Base-by-base conservation (phyloP, 768 basidiomycete species). In the Xerocomellus chrysenteron region DNA sequence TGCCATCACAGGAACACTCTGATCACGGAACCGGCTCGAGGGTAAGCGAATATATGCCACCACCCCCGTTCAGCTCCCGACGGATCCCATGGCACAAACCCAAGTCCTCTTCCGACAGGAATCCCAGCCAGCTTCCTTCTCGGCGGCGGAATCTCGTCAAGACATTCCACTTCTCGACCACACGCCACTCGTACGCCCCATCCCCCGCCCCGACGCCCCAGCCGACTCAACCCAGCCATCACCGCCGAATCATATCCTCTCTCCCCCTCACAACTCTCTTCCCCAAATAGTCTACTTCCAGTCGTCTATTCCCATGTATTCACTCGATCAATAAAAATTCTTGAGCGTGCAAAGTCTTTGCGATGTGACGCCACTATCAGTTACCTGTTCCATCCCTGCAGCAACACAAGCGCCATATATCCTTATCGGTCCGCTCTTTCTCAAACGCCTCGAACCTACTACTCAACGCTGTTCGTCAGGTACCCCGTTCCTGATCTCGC, bases 1-100 rank as follows among this genome's bases (percentile, higher is more conserved):
- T 61, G 52, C 59, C 59, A 63, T 67, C 66, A 67, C 55, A 67
- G 67, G 67, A 67, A 69, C 68, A n/a, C 12, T 4, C 45, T 59
- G 5, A 28, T 42, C 60, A 63, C 69, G 70, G 70, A 59, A 71
- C 71, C 71, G 71, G 56, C 26, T 58, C 57, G 45, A 36, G 43
- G 37, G 7, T 33, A 64, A 47, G 53, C 52, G 61, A 55, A 41
- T 47, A 58, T 63, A 58, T 63, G 57, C 57, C 57, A 59, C 48
- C 47, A 47, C 50, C 45, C 61, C 51, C 41, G 42, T 40, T 33
- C 63, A 55, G 45, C 44, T 48, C 33, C 59, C 59, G 59, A 57
- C 40, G 41, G 55, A 52, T 57, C 39, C n/a, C 50, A 48, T 28
- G 26, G 40, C 30, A 56, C 32, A 59, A 62, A 17, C 63, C 40